Evolutionary conservation across 208 protist genomes (phyloP).

Genomic region (Perkinsela sp.): DNA sequence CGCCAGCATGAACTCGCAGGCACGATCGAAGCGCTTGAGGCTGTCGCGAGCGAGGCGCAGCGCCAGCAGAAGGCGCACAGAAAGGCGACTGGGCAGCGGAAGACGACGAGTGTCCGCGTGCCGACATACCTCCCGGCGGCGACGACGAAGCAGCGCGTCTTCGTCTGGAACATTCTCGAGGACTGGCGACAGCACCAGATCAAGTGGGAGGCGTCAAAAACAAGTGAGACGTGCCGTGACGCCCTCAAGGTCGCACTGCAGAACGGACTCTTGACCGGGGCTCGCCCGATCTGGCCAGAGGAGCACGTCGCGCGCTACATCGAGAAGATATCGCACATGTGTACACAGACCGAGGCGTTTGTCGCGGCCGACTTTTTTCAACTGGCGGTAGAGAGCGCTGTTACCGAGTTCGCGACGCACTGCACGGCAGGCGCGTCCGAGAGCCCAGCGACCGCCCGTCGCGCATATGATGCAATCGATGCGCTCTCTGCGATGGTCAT

Average conservation of each 20-base stretch:
- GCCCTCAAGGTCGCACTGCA: neutral
- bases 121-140: neutral
- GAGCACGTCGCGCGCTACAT: neutral
- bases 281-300: neutral
- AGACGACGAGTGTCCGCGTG: neutral
- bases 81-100: slow-evolving; percentile 2
- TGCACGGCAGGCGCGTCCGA: neutral
- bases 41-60: slow-evolving; percentile 8
- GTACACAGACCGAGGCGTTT: neutral
- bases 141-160: neutral
- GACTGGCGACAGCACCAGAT: neutral
- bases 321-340: neutral
- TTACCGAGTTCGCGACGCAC: neutral
- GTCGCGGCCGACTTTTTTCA: neutral
- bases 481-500: slow-evolving; percentile 57
- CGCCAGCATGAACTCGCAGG: slow-evolving; percentile 19
- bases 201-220: neutral
- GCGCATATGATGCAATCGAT: slow-evolving; percentile 19
- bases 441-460: neutral
- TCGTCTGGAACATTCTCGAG: neutral
- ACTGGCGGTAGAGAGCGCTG: neutral
- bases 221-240: neutral
- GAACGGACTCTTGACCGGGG: neutral
- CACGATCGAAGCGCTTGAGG: slow-evolving; percentile 33
- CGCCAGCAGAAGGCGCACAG: slow-evolving; percentile 8